Conservation (phyloP, 805 yeast species). For the Candida railenensis region DNA sequence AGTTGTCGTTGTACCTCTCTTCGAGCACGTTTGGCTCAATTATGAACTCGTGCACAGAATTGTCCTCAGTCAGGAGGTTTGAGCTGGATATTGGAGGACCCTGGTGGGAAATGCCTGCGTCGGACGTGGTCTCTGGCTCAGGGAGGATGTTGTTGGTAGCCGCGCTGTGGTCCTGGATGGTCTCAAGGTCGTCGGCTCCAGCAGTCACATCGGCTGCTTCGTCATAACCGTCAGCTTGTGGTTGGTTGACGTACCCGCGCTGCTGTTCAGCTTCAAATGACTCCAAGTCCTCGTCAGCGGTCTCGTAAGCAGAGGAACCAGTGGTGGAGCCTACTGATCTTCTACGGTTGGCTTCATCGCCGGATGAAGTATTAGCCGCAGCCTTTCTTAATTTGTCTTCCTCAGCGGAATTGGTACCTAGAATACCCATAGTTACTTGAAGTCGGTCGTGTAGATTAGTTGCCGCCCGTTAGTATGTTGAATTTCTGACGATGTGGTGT, state of each 20-base stretch:
- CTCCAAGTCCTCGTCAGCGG: constrained; percentile 25
- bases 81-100: too few species aligned
- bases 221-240: too few species aligned
- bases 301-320: constrained; percentile 31
- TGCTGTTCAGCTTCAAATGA: constrained; percentile 1
- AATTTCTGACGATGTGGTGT: too few species aligned
- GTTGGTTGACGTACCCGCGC: not conserved
- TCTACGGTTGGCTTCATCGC: constrained; percentile 7
- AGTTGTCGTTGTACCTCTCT: constrained; percentile 2
- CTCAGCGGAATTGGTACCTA: constrained; percentile 32
- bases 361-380: not conserved
- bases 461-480: too few species aligned
- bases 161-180: constrained; percentile 8
- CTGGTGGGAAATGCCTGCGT: not conserved
- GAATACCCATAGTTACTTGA: constrained; percentile 31
- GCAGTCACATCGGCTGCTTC: not conserved
- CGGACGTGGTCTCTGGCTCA: not conserved
- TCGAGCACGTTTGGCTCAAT: constrained; percentile 3
- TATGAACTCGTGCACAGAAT: constrained; percentile 4
- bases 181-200: constrained; percentile 9
- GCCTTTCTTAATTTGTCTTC: constrained; percentile 26
- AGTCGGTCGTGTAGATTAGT: too few species aligned
- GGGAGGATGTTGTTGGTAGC: not conserved
- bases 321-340: constrained; percentile 18
- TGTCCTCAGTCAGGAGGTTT: not conserved